Conservation (phyloP, 768 basidiomycete species). For the Serendipita indica region DNA sequence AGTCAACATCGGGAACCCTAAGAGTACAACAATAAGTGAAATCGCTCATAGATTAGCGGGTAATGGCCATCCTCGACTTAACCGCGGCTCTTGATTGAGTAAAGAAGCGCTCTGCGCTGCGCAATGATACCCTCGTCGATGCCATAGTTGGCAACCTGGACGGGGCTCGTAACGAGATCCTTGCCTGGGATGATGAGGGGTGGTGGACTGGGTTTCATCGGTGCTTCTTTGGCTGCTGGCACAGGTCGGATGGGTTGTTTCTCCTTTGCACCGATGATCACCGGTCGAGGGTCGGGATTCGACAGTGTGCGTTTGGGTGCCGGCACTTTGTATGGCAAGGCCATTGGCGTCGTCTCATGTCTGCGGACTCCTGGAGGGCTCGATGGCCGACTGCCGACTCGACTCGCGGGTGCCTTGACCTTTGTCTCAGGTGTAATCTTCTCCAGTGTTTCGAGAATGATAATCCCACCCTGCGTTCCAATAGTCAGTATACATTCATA, state of each 20-base stretch:
- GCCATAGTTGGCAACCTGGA: neutral
- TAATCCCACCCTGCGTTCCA: constrained; percentile 43
- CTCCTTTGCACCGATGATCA: neutral
- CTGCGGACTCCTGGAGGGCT: neutral
- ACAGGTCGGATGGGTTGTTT: neutral
- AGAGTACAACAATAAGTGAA: neutral
- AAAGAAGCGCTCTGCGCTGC: neutral
- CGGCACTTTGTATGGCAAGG: constrained; percentile 31
- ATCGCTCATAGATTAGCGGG: too few relatives aligned
- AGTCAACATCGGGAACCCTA: constrained; percentile 1
- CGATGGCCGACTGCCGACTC: neutral
- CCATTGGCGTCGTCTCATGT: neutral
- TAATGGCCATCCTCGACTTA: neutral
- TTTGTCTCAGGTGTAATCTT: constrained; percentile 70
- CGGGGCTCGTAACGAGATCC: neutral
- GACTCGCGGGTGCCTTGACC: neutral
- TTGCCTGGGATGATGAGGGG: neutral
- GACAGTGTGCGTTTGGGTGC: constrained; percentile 19
- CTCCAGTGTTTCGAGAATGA: constrained; percentile 93
- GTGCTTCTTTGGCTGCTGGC: neutral
- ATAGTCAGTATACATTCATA: neutral
- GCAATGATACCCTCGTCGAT: constrained; percentile 7
- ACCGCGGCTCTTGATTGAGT: neutral
- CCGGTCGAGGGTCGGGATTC: neutral
- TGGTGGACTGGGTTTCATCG: neutral